Evolutionary conservation across 1,139 yeast species (phyloP).

Genomic region (Debaryomyces nepalensis): DNA sequence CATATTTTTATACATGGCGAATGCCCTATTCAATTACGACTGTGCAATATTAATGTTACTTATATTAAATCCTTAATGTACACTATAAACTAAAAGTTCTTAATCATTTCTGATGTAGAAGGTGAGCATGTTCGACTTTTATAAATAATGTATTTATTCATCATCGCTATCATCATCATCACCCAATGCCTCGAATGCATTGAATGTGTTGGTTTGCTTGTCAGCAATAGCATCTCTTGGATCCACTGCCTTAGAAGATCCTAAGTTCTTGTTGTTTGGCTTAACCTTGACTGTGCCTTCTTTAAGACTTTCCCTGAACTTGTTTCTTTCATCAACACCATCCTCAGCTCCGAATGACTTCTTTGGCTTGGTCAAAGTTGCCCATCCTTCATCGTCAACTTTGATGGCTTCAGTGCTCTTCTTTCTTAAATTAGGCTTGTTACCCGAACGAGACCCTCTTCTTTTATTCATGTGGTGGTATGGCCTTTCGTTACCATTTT

Average conservation of each 20-base stretch:
- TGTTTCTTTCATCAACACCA: conserved; percentile 49
- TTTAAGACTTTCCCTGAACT: conserved; percentile 51
- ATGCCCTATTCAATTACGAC: no score
- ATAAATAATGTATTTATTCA: conserved; percentile 17
- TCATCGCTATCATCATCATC: conserved; percentile 59
- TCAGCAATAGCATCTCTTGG: conserved; percentile 72
- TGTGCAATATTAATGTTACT: neutral
- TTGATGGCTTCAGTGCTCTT: conserved; percentile 59
- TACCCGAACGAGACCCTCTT: conserved; percentile 60
- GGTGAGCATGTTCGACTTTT: neutral
- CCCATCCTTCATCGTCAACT: conserved; percentile 83
- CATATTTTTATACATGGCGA: no score
- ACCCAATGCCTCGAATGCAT: conserved; percentile 79
- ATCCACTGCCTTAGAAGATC: conserved; percentile 74
- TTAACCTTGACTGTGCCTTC: conserved; percentile 54
- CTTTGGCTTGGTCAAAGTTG: conserved; percentile 60
- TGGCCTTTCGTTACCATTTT: conserved; percentile 52
- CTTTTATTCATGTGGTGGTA: conserved; percentile 59
- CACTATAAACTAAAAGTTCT: conserved; percentile 14
- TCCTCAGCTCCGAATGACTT: conserved; percentile 56
- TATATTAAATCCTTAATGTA: conserved; percentile 14
- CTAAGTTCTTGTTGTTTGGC: conserved; percentile 75
- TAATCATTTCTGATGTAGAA: conserved; percentile 5
- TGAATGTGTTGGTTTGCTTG: conserved; percentile 66
- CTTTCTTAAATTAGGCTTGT: conserved; percentile 61